These are phyloP conservation scores for Amanita phalloides DNA, from an alignment of 768 basidiomycete genomes.

Conservation along the genomic window DNA sequence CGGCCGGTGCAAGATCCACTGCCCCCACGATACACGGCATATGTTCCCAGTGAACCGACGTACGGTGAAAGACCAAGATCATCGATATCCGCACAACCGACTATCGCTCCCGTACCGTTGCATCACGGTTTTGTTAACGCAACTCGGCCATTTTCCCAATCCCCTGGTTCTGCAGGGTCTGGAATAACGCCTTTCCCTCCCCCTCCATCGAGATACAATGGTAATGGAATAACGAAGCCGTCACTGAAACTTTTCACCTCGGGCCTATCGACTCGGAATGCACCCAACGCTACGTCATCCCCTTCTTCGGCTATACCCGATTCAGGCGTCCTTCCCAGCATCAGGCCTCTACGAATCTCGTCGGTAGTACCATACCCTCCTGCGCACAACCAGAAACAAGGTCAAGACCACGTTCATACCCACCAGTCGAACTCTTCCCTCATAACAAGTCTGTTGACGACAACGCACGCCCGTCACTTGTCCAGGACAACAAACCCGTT, in stretches of 20 bases:
- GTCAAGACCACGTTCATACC: slow-evolving; percentile 8
- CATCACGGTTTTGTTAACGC: slow-evolving; percentile 10
- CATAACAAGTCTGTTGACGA: slow-evolving; percentile 33
- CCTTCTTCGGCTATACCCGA: neutral
- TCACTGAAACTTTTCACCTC: neutral
- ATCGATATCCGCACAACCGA: neutral
- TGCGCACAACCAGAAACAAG: neutral
- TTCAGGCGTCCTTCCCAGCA: neutral
- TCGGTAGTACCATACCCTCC: slow-evolving; percentile 9
- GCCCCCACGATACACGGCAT: neutral
- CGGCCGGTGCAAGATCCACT: neutral
- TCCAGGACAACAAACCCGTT: slow-evolving; percentile 43
- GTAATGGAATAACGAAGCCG: neutral
- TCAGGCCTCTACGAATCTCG: slow-evolving; percentile 1
- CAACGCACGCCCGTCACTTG: slow-evolving; percentile 29
- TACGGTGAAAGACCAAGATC: neutral
- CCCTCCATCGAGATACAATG: slow-evolving; percentile 31
- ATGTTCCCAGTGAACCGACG: neutral
- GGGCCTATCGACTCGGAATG: neutral
- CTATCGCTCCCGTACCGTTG: slow-evolving; percentile 10
- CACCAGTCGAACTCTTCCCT: slow-evolving; percentile 8
- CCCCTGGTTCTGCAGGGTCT: neutral
- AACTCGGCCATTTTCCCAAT: slow-evolving; percentile 9
- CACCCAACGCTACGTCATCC: neutral
- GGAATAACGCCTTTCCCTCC: slow-evolving; percentile 17